Evolutionary conservation across 2,329 filamentous ascomycete species (phyloP).

Genomic region (Huntiella abstrusa): DNA sequence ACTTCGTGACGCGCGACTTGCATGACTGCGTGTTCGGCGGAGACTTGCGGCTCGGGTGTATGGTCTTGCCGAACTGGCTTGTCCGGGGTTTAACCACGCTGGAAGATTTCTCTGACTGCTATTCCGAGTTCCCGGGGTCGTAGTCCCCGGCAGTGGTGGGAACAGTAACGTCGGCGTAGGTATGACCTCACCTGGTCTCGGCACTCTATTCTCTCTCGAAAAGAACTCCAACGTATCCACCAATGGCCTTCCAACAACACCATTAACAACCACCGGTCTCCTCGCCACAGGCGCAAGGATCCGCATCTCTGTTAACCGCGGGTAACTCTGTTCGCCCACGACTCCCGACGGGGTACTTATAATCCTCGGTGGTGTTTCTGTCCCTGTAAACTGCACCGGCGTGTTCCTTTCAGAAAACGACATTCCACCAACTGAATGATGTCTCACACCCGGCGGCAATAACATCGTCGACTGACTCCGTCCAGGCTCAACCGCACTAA

Average conservation of each 20-base stretch:
- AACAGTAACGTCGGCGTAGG: neutral
- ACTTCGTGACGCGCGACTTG: conserved; percentile 28
- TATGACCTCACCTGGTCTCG: no score
- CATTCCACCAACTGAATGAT: conserved; percentile 5
- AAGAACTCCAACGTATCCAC: conserved; percentile 27
- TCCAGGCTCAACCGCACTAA: conserved; percentile 2
- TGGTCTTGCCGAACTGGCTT: no score
- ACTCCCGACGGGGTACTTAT: conserved; percentile 41
- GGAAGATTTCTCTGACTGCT: neutral
- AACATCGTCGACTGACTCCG: conserved; percentile 5
- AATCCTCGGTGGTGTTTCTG: conserved; percentile 26
- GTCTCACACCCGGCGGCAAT: neutral
- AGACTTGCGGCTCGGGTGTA: conserved; percentile 20
- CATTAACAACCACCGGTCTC: conserved; percentile 25
- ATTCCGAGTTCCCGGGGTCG: neutral
- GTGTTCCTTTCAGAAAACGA: neutral
- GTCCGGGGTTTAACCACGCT: conserved; percentile 1
- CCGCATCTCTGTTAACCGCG: conserved; percentile 22
- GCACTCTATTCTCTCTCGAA: no score
- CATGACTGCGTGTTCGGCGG: conserved; percentile 32
- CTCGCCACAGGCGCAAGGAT: conserved; percentile 35
- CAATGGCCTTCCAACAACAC: conserved; percentile 23
- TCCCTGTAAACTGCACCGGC: neutral
- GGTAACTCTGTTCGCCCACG: conserved; percentile 16
- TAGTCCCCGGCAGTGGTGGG: neutral